A percentile compares a stretch with the other conserved stretches of the same genome.
phyloP scores from a whole-genome alignment of 164 flowering plant genomes.

The Cinnamomum chago region DNA sequence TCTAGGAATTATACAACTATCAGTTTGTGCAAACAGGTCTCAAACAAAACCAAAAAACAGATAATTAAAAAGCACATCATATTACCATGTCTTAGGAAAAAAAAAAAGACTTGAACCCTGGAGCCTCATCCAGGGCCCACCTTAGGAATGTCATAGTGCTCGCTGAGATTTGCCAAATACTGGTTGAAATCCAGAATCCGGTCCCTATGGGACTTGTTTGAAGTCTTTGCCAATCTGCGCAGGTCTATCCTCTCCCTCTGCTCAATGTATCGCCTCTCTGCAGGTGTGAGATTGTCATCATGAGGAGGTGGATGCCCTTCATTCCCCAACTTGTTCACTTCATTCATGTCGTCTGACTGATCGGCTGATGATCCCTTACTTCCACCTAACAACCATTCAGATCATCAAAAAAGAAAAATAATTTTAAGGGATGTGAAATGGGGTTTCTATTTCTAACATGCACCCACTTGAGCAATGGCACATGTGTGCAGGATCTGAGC shows the following conservation, averaged over 20 bases:
- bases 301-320: conserved; percentile 30
- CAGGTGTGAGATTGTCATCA: conserved; percentile 73
- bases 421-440: neutral
- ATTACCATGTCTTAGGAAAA: no score
- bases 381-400: conserved; percentile 29
- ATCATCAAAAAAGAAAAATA: no score
- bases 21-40: no score
- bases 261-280: conserved; percentile 82
- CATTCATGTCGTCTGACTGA: conserved; percentile 30
- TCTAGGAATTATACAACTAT: no score
- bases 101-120: no score
- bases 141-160: conserved; percentile 98
- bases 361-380: conserved; percentile 28
- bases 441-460: neutral
- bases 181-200: conserved; percentile 86
- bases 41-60: no score
- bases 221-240: conserved; percentile 54
- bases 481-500: neutral
- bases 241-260: conserved; percentile 63
- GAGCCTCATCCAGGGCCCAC: conserved; percentile 85
- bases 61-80: no score
- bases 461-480: neutral
- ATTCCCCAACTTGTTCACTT: conserved; percentile 25
- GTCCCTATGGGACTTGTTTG: conserved; percentile 95
- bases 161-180: conserved; percentile 92